Evolutionary conservation across 768 basidiomycete species (phyloP).

Genomic region (Leccinum rimulosum): DNA sequence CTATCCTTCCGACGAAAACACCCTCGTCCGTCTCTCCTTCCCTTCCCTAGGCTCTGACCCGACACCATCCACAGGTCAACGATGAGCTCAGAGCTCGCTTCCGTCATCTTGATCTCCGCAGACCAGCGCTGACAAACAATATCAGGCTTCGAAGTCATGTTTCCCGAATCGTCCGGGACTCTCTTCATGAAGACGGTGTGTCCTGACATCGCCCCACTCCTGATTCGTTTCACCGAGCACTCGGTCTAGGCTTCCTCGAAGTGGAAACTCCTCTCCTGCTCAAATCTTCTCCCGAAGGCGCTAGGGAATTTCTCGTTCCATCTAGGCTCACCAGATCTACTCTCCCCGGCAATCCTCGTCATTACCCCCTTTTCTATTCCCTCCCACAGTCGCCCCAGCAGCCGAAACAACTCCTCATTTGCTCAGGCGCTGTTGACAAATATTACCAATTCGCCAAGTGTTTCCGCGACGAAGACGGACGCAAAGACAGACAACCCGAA

Average conservation of each 20-base stretch:
- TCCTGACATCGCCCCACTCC: conserved; percentile 11
- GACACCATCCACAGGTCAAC: conserved; percentile 53
- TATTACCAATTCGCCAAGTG: conserved; percentile 94
- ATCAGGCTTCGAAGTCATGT: conserved; percentile 79
- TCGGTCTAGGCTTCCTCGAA: conserved; percentile 73
- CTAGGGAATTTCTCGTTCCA: conserved; percentile 90
- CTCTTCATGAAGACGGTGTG: conserved; percentile 72
- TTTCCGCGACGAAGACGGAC: conserved; percentile 94
- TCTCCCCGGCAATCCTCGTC: conserved; percentile 21
- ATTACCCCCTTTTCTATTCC: conserved; percentile 68
- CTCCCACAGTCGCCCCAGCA: conserved; percentile 95
- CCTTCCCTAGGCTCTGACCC: background rate
- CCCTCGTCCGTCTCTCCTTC: conserved; percentile 53
- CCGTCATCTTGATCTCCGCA: conserved; percentile 87
- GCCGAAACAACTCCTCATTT: conserved; percentile 90
- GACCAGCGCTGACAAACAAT: conserved; percentile 70
- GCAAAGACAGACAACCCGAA: conserved; percentile 94
- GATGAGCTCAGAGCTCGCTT: conserved; percentile 84
- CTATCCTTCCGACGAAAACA: conserved; percentile 71
- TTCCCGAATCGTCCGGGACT: conserved; percentile 70
- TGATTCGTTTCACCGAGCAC: conserved; percentile 6
- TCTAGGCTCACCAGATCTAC: conserved; percentile 49
- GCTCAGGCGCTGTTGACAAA: conserved; percentile 83
- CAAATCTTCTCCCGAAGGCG: conserved; percentile 91
- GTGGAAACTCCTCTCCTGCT: conserved; percentile 92